Base-by-base conservation (phyloP, 208 protist genomes). In the Trypanosoma scelopori region DNA sequence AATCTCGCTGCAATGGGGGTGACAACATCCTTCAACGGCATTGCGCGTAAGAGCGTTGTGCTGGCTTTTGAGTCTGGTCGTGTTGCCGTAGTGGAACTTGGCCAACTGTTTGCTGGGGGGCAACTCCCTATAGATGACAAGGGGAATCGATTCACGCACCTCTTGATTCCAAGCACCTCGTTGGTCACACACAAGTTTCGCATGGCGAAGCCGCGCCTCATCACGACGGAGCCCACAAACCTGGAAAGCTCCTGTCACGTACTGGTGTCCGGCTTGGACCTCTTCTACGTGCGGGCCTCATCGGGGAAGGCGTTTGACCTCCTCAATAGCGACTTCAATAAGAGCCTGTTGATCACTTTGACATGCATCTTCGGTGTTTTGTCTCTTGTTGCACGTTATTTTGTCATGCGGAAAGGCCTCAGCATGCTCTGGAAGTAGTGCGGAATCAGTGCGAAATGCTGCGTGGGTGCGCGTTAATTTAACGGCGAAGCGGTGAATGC, bases 281-380 rank as follows among this genome's bases (percentile, higher is more conserved):
- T 96, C 15, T 97, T 96, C 74, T 97, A 95, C 77, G 88, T 92
- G 37, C 87, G 93, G 37, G 74, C 81, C 20, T 77, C 80, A 23
- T 89, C 90, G 0, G 89, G 89, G 22, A 97, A 97, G 69, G 80
- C 87, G 39, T 97, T 96, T 66, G 93, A 97, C 56, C 58, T 96
- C 22, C 81, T 97, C 11, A 95, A 96, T 70, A 92, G 81, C 53
- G 93, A 96, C 63, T 97, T 96, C 74, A 93, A 92, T 76, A 92
- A 96, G 65, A 79, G 71, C 3, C 72, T 92, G 18, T 79, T 97
- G 13, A 74, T 97, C 30, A 59, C 78, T 1, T 74, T 95, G 22
- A 81, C 85, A 2, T 72, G 55, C 42, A 71, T 65, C 48, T 87
- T 97, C 61, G 77, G 77, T 22, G 74, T 72, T 16, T 60, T 90